Conservation (phyloP, 352 stramenopile species). For the Globisporangium iwayamae region DNA sequence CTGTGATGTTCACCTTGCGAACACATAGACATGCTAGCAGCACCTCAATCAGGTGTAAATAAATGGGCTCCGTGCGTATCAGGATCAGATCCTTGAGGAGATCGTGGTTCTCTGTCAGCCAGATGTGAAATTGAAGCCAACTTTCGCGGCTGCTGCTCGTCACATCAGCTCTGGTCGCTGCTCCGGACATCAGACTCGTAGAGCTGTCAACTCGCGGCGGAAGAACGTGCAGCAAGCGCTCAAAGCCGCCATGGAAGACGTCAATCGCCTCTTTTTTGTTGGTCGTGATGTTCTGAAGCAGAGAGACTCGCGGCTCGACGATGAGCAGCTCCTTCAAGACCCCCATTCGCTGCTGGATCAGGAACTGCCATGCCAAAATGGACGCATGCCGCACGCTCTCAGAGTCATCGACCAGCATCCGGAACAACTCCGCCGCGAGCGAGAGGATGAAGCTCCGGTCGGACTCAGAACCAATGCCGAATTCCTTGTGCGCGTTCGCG, state of each 20-base stretch:
- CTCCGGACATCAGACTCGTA: background rate
- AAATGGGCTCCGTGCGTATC: constrained; percentile 54
- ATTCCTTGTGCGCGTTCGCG: constrained; percentile 55
- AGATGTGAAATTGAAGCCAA: constrained; percentile 79
- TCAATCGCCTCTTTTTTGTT: constrained; percentile 76
- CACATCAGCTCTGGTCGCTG: background rate
- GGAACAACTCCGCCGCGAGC: constrained; percentile 50
- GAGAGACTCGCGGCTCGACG: constrained; percentile 55
- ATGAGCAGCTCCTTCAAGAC: constrained; percentile 77
- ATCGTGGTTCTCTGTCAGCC: constrained; percentile 61
- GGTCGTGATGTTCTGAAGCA: constrained; percentile 66
- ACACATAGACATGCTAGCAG: constrained; percentile 44
- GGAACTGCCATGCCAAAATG: constrained; percentile 66
- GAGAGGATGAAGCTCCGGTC: constrained; percentile 72
- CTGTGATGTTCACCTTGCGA: constrained; percentile 33
- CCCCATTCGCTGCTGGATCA: constrained; percentile 66
- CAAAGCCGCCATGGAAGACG: constrained; percentile 72
- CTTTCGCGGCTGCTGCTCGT: constrained; percentile 37
- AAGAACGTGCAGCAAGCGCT: constrained; percentile 52
- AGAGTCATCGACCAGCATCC: constrained; percentile 62
- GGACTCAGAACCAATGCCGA: constrained; percentile 59
- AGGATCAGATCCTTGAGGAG: constrained; percentile 71
- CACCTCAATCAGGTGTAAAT: constrained; percentile 51
- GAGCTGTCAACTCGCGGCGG: constrained; percentile 10
- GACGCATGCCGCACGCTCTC: constrained; percentile 37